Evolutionary conservation across 2,329 filamentous ascomycete species (phyloP), one percentile per base, ranked within the genome.

Genomic region (Alternaria novae-zelandiae): DNA sequence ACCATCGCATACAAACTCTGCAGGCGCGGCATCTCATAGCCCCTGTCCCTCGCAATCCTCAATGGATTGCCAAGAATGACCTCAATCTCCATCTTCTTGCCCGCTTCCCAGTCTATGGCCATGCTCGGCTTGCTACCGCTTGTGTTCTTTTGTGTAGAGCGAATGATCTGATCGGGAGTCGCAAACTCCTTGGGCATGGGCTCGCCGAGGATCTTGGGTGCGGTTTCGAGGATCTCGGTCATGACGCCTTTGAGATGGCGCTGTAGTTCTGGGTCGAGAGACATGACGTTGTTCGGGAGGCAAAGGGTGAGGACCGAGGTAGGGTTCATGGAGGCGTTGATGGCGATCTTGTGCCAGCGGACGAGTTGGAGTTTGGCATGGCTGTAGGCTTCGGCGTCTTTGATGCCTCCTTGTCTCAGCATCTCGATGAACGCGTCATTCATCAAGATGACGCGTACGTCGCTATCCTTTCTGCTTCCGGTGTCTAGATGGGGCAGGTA

Each of bases 281-380:
- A 83, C 88, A 93, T 91, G 65, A 86, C 86, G 49, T 88, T 85
- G 73, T 92, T 92, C 57, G 87, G 86, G 2, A 85, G 82, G 2
- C 89, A 89, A 12, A 89, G 88, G 1, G 86, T 87, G 0, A 93
- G 83, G 8, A 92, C 89, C 2, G 90, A 88, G 1, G 88, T 89
- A 0, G 90, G 90, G 79, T 93, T 93, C 85, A 92, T 91, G 55
- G 89, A 87, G 0, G 90, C 89, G 77, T 93, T 93, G 82, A 93
- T 92, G 71, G 89, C 90, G 65, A 92, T 87, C 78, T 93, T 93
- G 78, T 92, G 90, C 90, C 90, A 93, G 23, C 90, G 84, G 17
- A 92, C 86, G 45, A 88, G 86, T 78, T 93, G 91, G 49, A 93
- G 82, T 63, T 88, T 89, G 30, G 88, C 81, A 76, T 91, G 89